Evolutionary conservation across 768 basidiomycete species (phyloP).

Genomic region (Rhizopogon sp.): DNA sequence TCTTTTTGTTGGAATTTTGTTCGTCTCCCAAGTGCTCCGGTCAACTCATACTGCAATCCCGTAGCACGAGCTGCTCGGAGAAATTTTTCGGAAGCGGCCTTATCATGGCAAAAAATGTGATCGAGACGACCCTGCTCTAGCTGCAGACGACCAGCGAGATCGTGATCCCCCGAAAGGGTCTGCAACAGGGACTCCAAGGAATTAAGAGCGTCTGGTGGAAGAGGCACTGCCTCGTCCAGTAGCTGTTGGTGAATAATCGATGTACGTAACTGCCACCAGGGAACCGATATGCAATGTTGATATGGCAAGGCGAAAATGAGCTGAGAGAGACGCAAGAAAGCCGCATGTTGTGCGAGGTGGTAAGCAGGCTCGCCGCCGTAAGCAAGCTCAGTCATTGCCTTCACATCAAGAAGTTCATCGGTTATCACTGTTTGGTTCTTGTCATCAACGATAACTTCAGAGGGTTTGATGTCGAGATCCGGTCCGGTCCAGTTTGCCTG

Average conservation of each 20-base stretch:
- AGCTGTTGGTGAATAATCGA: constrained; percentile 66
- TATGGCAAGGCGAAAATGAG: constrained; percentile 56
- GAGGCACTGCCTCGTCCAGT: constrained; percentile 77
- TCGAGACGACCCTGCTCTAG: constrained; percentile 79
- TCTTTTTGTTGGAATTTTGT: constrained; percentile 91
- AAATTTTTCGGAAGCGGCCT: constrained; percentile 71
- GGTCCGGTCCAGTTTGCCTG: constrained; percentile 98
- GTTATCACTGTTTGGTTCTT: constrained; percentile 22
- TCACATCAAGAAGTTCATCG: constrained; percentile 53
- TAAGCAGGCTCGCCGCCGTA: constrained; percentile 93
- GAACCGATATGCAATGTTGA: constrained; percentile 41
- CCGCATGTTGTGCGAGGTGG: constrained; percentile 69
- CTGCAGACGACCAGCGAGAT: constrained; percentile 61
- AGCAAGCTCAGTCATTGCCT: constrained; percentile 72
- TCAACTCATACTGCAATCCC: constrained; percentile 83
- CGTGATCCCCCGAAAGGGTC: constrained; percentile 45
- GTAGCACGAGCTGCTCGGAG: constrained; percentile 71
- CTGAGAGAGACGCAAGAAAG: constrained; percentile 73
- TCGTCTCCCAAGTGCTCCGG: constrained; percentile 87
- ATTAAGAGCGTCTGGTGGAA: constrained; percentile 37
- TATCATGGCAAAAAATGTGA: constrained; percentile 73
- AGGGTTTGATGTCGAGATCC: constrained; percentile 54
- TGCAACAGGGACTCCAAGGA: constrained; percentile 38
- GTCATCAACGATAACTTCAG: constrained; percentile 35
- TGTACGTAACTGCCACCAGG: constrained; percentile 85